phyloP scores from a whole-genome alignment of 345 rosid genomes.

The Rhodamnia rubescens region DNA sequence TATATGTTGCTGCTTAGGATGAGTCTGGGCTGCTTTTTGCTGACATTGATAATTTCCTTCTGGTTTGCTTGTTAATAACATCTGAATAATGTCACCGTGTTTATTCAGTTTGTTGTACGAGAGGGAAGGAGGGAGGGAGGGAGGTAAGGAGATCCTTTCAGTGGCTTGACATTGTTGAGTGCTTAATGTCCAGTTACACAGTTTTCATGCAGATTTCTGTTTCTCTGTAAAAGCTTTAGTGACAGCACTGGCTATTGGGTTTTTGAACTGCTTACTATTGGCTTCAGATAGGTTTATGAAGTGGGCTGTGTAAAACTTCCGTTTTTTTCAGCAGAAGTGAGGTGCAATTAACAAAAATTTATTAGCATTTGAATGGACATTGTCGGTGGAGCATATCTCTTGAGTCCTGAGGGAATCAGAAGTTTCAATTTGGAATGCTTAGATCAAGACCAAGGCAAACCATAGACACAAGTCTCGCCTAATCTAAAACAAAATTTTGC shows the following conservation, averaged over 20 bases:
- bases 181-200: not conserved
- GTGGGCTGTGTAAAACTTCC: not conserved
- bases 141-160: not conserved
- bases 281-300: not conserved
- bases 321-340: not conserved
- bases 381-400: not conserved
- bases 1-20: not conserved
- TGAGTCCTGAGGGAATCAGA: not conserved
- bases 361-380: not conserved
- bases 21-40: not conserved
- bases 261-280: not conserved
- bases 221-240: not conserved
- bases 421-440: not conserved
- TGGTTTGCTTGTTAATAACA: not conserved
- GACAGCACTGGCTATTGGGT: not conserved
- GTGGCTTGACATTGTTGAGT: not conserved
- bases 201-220: not conserved
- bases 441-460: not conserved
- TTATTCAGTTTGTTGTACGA: not conserved
- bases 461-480: not conserved
- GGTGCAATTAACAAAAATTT: not conserved
- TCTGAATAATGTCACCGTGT: rapidly evolving
- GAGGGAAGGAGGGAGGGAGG: not conserved
- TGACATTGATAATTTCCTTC: rapidly evolving
- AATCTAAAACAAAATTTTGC: not conserved